These are phyloP conservation scores for Apophysomyces elegans DNA, from an alignment of 371 early-diverging fungal species.

Conservation along the genomic window DNA sequence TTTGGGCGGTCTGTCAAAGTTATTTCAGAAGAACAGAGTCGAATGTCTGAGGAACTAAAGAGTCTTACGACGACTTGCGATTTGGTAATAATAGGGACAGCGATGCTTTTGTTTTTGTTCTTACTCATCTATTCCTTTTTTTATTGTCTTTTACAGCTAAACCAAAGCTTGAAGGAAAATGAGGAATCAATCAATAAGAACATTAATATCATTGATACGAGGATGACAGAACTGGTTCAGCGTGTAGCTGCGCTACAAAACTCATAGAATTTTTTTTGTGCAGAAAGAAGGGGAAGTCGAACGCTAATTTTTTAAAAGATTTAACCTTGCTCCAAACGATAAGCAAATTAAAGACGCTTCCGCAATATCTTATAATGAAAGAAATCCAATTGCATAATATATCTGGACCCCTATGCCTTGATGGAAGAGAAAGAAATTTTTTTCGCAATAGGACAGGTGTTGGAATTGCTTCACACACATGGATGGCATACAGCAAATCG, in stretches of 20 bases:
- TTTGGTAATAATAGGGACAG: slow-evolving; percentile 31
- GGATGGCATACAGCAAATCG: no score
- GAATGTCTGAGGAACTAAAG: slow-evolving; percentile 71
- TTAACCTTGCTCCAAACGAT: neutral
- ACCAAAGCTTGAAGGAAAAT: slow-evolving; percentile 69
- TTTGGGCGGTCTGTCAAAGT: slow-evolving; percentile 77
- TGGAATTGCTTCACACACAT: no score
- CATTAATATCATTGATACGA: slow-evolving; percentile 67
- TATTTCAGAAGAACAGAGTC: slow-evolving; percentile 74
- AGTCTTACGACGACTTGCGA: slow-evolving; percentile 64
- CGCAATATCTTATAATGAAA: no score
- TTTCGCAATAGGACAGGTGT: no score
- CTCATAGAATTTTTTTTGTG: neutral
- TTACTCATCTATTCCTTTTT: neutral
- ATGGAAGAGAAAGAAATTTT: no score
- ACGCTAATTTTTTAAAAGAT: neutral
- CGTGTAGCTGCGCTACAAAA: slow-evolving; percentile 46
- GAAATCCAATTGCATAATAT: no score
- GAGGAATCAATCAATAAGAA: slow-evolving; percentile 66
- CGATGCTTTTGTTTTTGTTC: neutral
- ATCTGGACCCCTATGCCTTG: no score
- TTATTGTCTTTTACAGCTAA: slow-evolving; percentile 44
- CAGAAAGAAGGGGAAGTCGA: neutral
- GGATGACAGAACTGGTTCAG: slow-evolving; percentile 69
- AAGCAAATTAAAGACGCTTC: no score